Percentiles rank a stretch among this genome's conserved stretches.
Conservation (phyloP, 2,329 filamentous ascomycete species). For the Myriangium duriaei region DNA sequence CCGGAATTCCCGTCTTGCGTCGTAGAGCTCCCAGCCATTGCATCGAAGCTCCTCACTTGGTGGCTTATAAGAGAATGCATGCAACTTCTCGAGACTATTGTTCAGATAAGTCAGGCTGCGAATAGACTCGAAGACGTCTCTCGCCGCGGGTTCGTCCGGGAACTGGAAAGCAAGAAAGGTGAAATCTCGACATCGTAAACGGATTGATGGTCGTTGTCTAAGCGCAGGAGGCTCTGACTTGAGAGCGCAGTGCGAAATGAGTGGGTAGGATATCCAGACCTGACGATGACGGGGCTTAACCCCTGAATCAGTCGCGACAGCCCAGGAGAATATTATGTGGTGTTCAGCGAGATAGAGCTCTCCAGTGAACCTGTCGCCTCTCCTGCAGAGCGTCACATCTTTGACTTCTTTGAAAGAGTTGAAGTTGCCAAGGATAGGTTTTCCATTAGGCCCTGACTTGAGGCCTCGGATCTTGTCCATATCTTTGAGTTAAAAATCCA, state of each 20-base stretch:
- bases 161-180: slow-evolving; percentile 90
- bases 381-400: slow-evolving; percentile 46
- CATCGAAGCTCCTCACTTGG: slow-evolving; percentile 52
- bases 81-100: slow-evolving; percentile 73
- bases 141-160: slow-evolving; percentile 55
- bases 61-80: slow-evolving; percentile 78
- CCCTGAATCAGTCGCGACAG: slow-evolving; percentile 22
- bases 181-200: slow-evolving; percentile 84
- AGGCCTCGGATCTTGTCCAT: slow-evolving; percentile 11
- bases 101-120: slow-evolving; percentile 68
- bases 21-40: slow-evolving; percentile 75
- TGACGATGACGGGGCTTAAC: slow-evolving; percentile 45
- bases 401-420: slow-evolving; percentile 36
- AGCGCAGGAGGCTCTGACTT: slow-evolving; percentile 59
- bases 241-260: slow-evolving; percentile 70
- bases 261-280: slow-evolving; percentile 89
- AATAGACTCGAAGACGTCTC: slow-evolving; percentile 80
- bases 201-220: slow-evolving; percentile 65
- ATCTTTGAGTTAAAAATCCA: no score
- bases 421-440: slow-evolving; percentile 5
- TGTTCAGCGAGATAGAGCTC: slow-evolving; percentile 51
- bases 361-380: slow-evolving; percentile 44
- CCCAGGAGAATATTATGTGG: slow-evolving; percentile 50
- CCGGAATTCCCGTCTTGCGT: slow-evolving; percentile 72
- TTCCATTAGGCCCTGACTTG: slow-evolving; percentile 5